Conservation (phyloP, 2,329 filamentous ascomycete species). For the Cladosporium sphaerospermum region DNA sequence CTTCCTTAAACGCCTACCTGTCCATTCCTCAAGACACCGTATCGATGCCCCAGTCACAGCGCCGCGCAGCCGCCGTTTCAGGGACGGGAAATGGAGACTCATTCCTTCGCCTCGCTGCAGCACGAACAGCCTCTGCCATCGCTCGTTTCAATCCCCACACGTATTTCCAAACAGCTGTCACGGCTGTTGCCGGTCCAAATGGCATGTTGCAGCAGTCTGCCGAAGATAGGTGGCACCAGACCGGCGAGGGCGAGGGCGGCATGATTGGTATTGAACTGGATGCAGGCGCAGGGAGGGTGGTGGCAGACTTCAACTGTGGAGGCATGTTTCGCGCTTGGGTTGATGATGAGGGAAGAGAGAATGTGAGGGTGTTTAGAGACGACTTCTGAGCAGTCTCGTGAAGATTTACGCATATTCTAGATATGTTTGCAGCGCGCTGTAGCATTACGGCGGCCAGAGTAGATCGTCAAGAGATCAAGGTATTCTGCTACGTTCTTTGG, state of each 20-base stretch:
- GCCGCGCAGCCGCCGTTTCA: constrained; percentile 27
- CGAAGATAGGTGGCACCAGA: constrained; percentile 63
- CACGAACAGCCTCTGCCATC: constrained; percentile 66
- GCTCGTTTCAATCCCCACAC: constrained; percentile 53
- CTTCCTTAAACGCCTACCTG: constrained; percentile 17
- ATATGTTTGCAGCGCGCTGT: neutral
- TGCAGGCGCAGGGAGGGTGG: constrained; percentile 47
- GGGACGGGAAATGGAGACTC: constrained; percentile 73
- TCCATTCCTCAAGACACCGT: constrained; percentile 12
- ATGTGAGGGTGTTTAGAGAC: constrained; percentile 55
- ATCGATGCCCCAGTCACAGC: neutral
- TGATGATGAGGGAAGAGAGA: constrained; percentile 52
- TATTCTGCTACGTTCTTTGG: neutral
- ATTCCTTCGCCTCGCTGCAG: constrained; percentile 67
- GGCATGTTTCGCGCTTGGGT: constrained; percentile 83
- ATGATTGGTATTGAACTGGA: constrained; percentile 72
- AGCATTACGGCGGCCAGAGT: neutral
- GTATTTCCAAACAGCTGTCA: constrained; percentile 53
- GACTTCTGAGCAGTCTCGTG: constrained; percentile 12
- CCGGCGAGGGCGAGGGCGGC: constrained; percentile 75
- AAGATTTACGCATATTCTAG: neutral
- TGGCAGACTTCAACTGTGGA: constrained; percentile 77
- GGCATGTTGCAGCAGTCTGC: constrained; percentile 72
- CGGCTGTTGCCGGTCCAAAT: constrained; percentile 59
- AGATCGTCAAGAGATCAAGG: neutral